A percentile compares a stretch with the other conserved stretches of the same genome.
These are phyloP conservation scores for Kuraishia floccosa DNA, from an alignment of 805 yeast species.

Conservation along the genomic window DNA sequence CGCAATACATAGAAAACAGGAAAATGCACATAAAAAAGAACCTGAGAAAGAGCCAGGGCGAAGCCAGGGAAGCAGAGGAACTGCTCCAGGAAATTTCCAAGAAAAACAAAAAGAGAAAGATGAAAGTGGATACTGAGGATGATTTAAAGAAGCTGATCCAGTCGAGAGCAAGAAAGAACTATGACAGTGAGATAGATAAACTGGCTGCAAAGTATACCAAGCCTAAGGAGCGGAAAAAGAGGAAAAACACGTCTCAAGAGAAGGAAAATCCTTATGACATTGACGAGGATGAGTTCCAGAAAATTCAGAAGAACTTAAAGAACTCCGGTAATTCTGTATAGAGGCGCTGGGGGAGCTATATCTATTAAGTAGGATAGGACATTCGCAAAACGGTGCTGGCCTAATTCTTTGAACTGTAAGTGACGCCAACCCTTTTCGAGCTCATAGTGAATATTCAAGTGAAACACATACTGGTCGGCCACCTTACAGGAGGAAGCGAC, in stretches of 20 bases:
- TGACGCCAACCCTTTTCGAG: too few relatives aligned
- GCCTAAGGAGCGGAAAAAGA: slow-evolving; percentile 11
- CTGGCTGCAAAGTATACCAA: slow-evolving; percentile 41
- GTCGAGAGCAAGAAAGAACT: slow-evolving; percentile 26
- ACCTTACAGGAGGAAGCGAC: too few relatives aligned
- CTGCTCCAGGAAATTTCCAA: slow-evolving; percentile 24
- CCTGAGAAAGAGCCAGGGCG: slow-evolving; percentile 41
- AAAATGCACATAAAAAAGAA: slow-evolving; percentile 34
- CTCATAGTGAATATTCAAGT: too few relatives aligned
- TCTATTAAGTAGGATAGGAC: too few relatives aligned
- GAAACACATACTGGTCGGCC: too few relatives aligned
- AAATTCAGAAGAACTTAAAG: slow-evolving; percentile 23
- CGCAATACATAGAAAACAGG: slow-evolving; percentile 37
- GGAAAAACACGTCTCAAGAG: slow-evolving; percentile 15
- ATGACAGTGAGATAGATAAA: slow-evolving; percentile 26
- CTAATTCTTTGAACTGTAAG: too few relatives aligned
- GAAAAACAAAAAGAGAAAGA: slow-evolving; percentile 17
- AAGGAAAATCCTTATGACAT: too few relatives aligned
- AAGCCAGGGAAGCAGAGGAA: slow-evolving; percentile 52
- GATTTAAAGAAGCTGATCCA: slow-evolving; percentile 40
- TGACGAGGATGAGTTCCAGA: slow-evolving; percentile 39
- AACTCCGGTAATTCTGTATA: too few relatives aligned
- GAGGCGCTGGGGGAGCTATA: too few relatives aligned
- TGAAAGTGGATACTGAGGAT: slow-evolving; percentile 18
- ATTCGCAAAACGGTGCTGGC: too few relatives aligned